Percentiles rank a stretch among this genome's conserved stretches.
phyloP scores from a whole-genome alignment of 2,329 filamentous ascomycete species.

The Pseudodiploospora longispora region DNA sequence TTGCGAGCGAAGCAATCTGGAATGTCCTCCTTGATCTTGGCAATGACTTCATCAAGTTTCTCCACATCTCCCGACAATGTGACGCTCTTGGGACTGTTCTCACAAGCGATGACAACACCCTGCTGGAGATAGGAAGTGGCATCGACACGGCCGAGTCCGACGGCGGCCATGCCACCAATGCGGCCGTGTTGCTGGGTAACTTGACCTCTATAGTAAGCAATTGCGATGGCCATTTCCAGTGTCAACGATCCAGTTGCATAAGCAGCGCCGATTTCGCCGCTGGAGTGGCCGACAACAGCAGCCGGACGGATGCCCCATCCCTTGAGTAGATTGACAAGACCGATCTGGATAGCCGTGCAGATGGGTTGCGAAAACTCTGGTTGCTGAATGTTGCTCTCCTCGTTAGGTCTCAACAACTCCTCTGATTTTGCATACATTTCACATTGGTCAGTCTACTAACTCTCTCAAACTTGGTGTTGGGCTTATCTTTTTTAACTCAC shows the following conservation, averaged over 20 bases:
- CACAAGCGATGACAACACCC: slow-evolving; percentile 11
- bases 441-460: background rate
- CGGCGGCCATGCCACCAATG: slow-evolving; percentile 23
- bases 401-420: slow-evolving; percentile 17
- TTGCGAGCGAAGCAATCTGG: slow-evolving; percentile 28
- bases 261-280: slow-evolving; percentile 32
- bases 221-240: slow-evolving; percentile 20
- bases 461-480: background rate
- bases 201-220: slow-evolving; percentile 28
- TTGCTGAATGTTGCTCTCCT: slow-evolving; percentile 21
- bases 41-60: slow-evolving; percentile 9
- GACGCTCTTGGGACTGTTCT: slow-evolving; percentile 39
- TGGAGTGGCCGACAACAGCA: slow-evolving; percentile 30
- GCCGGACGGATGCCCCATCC: slow-evolving; percentile 19
- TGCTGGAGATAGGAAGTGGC: slow-evolving; percentile 11
- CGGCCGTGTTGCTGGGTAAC: slow-evolving; percentile 3
- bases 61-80: slow-evolving; percentile 26
- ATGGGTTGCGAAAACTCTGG: slow-evolving; percentile 40
- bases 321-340: slow-evolving; percentile 27
- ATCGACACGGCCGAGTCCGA: slow-evolving; percentile 17
- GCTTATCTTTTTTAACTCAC: background rate
- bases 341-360: slow-evolving; percentile 46
- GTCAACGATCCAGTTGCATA: slow-evolving; percentile 25
- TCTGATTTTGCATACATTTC: background rate
- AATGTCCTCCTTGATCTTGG: slow-evolving; percentile 24